Evolutionary conservation across 345 rosid species (phyloP), one percentile per base, ranked within the genome.

Genomic region (Populus davidiana): DNA sequence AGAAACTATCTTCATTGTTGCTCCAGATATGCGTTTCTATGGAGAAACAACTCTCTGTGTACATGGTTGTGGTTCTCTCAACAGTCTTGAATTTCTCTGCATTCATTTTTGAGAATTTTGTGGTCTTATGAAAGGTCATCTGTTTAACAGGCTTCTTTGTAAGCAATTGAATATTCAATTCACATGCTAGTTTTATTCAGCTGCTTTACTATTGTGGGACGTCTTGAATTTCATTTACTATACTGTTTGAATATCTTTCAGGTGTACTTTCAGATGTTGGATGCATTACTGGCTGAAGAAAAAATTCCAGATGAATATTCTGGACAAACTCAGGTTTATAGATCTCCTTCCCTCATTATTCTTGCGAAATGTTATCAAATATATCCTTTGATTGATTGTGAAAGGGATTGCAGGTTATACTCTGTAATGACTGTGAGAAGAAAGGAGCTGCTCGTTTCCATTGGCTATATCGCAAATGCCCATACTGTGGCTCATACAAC

Each of bases 201-300:
- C 49, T 64, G 49, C 31, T 36, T 43, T 21, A 31, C 1, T 56
- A 43, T 38, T 33, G 18, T 31, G 52, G 54, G 18, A 75, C 33
- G 62, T 67, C 66, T 69, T 25, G 20, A 50, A 59, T 59, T 5
- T 75, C 44, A 39, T 67, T 67, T 0, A 2, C 59, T 52, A 52
- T 20, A 52, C 44, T 25, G 43, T 69, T 25, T 64, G 69, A 74
- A 21, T 82, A 47, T 78, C 39, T n/a, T 70, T 69, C 84, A 94
- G 94, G 97, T 89, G 68, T 94, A 89, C 78, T 94, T 92, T 73
- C 80, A 87, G 77, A 88, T 94, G 98, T 79, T 95, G 83, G 94
- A 95, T 61, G 90, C 97, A 44, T 71, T 93, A 74, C 79, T 91
- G 82, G 89, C 85, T 0, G 92, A 92, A 86, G 94, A 91, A 76